Evolutionary conservation across 768 basidiomycete genomes (phyloP), one percentile per base, ranked within the genome.

Genomic region (Lentinula lateritia): DNA sequence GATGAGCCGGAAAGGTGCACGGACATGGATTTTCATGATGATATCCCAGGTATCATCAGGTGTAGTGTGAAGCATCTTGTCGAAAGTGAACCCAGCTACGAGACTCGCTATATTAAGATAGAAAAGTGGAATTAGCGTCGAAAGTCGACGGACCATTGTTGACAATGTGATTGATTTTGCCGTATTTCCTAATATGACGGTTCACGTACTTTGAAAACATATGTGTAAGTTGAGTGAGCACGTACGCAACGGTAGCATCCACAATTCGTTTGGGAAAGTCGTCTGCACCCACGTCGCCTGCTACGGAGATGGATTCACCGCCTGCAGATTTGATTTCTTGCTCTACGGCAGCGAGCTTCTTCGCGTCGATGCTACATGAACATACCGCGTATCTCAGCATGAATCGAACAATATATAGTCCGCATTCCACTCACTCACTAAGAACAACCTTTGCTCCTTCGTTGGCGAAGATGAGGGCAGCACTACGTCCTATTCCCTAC

Each of bases 401-500:
- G 5, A 42, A 54, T 36, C 7, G 36, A 18, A 50, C 52, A 50
- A 23, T 12, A 5, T 23, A 9, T 5, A 10, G n/a, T 41, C 23
- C 18, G 18, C 10, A 36, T 34, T 32, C 58, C 34, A 63, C 58
- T 60, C 32, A 92, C 88, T 94, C 92, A 80, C 87, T 86, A 55
- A 89, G 87, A 65, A 94, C 90, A 55, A 94, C 86, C 70, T 89
- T 93, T 15, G 92, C 92, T 16, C 92, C 92, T 70, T 94, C 92
- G 64, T 85, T 86, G 5, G 91, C 88, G 66, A 92, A 93, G 45
- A 91, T 78, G 36, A 93, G 74, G 1, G 92, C 92, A 42, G 83
- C 79, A 35, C 87, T 84, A 50, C 81, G 81, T 3, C 92, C 92
- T 61, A 94, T 94, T 64, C 92, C 92, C 86, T 93, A 66, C 13